Evolutionary conservation across 139 green algal genomes (phyloP).

Genomic region (Pleodorina starrii): DNA sequence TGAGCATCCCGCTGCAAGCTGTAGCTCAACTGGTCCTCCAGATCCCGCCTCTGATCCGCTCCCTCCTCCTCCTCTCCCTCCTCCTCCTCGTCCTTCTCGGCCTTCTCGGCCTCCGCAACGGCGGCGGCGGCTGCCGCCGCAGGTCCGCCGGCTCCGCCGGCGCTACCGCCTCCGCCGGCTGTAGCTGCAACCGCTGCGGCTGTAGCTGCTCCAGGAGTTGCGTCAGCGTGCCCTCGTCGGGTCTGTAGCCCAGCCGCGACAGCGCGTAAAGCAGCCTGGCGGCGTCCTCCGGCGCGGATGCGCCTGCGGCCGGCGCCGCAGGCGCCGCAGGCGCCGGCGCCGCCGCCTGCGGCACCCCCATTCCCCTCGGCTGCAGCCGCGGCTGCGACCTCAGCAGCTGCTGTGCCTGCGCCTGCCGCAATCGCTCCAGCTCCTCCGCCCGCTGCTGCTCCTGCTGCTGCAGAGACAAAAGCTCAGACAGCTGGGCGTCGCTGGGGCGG

Average conservation of each 20-base stretch:
- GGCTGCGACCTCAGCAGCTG: not conserved
- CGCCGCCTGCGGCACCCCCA: not conserved
- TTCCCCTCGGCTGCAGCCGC: slow-evolving; percentile 7
- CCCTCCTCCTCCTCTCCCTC: not conserved
- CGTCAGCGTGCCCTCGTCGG: slow-evolving; percentile 35
- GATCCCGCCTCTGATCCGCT: not conserved
- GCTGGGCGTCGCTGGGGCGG: slow-evolving; percentile 26
- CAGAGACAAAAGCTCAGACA: not conserved
- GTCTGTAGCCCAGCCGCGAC: slow-evolving; percentile 33
- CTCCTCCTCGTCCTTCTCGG: not conserved
- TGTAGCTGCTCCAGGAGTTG: slow-evolving; percentile 40
- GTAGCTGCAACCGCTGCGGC: slow-evolving; percentile 40
- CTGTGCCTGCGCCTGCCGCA: not conserved
- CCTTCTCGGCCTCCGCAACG: not conserved
- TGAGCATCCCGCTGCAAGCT: slow-evolving; percentile 34
- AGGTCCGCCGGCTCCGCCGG: not conserved
- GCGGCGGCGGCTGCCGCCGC: not conserved
- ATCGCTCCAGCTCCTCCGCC: not conserved
- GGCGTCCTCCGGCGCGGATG: not conserved
- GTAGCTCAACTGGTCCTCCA: not conserved
- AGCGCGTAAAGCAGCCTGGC: slow-evolving; percentile 29
- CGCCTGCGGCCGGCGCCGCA: not conserved
- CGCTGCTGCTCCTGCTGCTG: slow-evolving; percentile 39
- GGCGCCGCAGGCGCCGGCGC: not conserved
- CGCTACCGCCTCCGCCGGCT: not conserved